These are phyloP conservation scores for Hygrocybe punicea DNA, from an alignment of 768 basidiomycete genomes.

Conservation along the genomic window DNA sequence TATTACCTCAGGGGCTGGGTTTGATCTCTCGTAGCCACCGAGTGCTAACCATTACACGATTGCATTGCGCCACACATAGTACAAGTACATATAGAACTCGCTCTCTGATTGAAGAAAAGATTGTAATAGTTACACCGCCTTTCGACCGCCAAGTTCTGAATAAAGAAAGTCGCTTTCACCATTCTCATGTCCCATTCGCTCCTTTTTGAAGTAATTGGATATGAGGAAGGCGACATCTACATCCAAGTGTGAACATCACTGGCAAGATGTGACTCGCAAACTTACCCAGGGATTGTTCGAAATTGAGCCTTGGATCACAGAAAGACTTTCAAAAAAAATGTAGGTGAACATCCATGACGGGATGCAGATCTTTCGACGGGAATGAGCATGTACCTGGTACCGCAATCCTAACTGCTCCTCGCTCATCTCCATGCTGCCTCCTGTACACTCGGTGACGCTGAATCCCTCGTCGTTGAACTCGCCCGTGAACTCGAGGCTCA, in stretches of 20 bases:
- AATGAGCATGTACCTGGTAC: slow-evolving; percentile 59
- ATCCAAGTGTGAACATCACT: not conserved
- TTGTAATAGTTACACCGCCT: not conserved
- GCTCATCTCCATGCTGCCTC: slow-evolving; percentile 90
- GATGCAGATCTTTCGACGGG: not conserved
- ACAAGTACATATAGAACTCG: too few relatives aligned
- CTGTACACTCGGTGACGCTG: slow-evolving; percentile 94
- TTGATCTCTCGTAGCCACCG: slow-evolving; percentile 76
- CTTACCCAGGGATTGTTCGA: slow-evolving; percentile 90
- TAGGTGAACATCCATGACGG: not conserved
- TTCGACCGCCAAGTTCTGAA: slow-evolving; percentile 33
- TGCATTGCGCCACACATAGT: too few relatives aligned
- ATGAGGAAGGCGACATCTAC: slow-evolving; percentile 71
- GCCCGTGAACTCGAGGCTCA: slow-evolving; percentile 90
- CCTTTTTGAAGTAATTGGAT: slow-evolving; percentile 75
- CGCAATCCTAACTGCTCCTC: slow-evolving; percentile 88
- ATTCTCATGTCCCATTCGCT: slow-evolving; percentile 41
- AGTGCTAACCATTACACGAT: not conserved
- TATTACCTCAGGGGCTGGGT: slow-evolving; percentile 84
- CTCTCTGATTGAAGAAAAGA: not conserved
- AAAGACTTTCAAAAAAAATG: slow-evolving; percentile 53
- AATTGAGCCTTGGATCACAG: slow-evolving; percentile 92
- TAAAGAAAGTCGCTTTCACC: slow-evolving; percentile 34
- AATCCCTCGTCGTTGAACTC: slow-evolving; percentile 88
- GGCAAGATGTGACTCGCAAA: slow-evolving; percentile 7